Evolutionary conservation across 2,329 filamentous ascomycete species (phyloP).

Genomic region (Huntiella omanensis): DNA sequence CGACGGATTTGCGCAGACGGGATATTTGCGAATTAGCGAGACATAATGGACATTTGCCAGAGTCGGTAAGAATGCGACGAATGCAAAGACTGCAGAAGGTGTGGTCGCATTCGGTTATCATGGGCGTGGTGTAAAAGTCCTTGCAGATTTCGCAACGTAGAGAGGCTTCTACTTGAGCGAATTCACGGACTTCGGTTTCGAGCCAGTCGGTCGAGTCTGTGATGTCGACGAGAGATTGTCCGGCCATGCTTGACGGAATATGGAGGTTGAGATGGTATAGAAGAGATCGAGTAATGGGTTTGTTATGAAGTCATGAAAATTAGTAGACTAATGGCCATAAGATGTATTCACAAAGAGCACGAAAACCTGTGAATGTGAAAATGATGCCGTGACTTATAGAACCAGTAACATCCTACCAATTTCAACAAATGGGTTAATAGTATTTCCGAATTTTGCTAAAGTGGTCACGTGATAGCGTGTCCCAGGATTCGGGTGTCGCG

Average conservation of each 20-base stretch:
- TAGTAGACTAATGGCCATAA: no score
- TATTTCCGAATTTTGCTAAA: slow-evolving; percentile 4
- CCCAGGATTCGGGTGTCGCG: no score
- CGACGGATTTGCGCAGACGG: slow-evolving; percentile 68
- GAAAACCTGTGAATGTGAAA: no score
- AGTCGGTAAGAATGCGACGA: slow-evolving; percentile 60
- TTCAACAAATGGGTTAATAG: no score
- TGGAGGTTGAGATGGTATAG: background rate
- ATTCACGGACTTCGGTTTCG: slow-evolving; percentile 42
- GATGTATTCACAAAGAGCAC: no score
- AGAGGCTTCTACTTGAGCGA: slow-evolving; percentile 60
- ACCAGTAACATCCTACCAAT: no score
- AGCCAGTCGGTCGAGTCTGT: slow-evolving; percentile 78
- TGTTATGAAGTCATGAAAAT: background rate
- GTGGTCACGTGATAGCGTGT: slow-evolving; percentile 9
- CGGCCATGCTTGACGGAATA: slow-evolving; percentile 15
- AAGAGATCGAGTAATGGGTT: background rate
- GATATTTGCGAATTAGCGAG: slow-evolving; percentile 62
- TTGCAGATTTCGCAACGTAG: slow-evolving; percentile 95
- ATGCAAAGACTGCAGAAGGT: slow-evolving; percentile 97
- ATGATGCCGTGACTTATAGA: no score
- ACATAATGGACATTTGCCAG: slow-evolving; percentile 79
- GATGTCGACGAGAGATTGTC: slow-evolving; percentile 26
- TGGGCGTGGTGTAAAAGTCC: slow-evolving; percentile 85
- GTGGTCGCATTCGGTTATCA: slow-evolving; percentile 86